These are phyloP conservation scores for Scleromitrula shiraiana DNA, from an alignment of 2,329 filamentous ascomycete species.

Conservation along the genomic window DNA sequence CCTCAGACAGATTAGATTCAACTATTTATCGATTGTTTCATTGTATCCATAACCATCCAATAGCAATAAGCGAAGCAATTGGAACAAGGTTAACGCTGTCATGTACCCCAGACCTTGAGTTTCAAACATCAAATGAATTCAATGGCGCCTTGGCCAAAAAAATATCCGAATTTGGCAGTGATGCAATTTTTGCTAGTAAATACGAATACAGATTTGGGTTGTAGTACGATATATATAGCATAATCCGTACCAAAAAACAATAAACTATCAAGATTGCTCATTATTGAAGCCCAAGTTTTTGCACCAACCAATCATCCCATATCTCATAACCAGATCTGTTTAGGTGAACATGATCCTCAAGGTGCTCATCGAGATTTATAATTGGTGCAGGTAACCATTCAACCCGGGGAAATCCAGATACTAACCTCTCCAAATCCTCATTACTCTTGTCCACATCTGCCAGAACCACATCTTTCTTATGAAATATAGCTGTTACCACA, in stretches of 20 bases:
- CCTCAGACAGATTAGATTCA: no score
- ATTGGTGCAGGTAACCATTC: slow-evolving; percentile 12
- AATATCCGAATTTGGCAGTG: no score
- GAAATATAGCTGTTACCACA: slow-evolving; percentile 8
- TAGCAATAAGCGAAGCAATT: neutral
- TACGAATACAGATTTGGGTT: no score
- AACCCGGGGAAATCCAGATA: neutral
- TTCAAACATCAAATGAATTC: no score
- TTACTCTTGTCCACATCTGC: slow-evolving; percentile 9
- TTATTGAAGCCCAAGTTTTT: slow-evolving; percentile 2
- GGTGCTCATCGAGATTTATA: neutral
- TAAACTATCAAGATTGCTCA: neutral
- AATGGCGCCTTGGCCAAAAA: no score
- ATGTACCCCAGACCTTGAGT: neutral
- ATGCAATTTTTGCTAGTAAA: no score
- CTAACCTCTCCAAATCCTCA: neutral
- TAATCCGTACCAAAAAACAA: neutral
- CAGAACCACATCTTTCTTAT: slow-evolving; percentile 10
- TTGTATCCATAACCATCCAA: no score
- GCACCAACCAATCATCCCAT: slow-evolving; percentile 11
- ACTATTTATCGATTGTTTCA: no score
- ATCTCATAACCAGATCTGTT: slow-evolving; percentile 13
- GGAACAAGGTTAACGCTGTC: neutral
- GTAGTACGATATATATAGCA: no score
- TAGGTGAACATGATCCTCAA: slow-evolving; percentile 15